Base-by-base conservation (phyloP, 2,329 filamentous ascomycete species). In the Gnomoniopsis smithogilvyi region DNA sequence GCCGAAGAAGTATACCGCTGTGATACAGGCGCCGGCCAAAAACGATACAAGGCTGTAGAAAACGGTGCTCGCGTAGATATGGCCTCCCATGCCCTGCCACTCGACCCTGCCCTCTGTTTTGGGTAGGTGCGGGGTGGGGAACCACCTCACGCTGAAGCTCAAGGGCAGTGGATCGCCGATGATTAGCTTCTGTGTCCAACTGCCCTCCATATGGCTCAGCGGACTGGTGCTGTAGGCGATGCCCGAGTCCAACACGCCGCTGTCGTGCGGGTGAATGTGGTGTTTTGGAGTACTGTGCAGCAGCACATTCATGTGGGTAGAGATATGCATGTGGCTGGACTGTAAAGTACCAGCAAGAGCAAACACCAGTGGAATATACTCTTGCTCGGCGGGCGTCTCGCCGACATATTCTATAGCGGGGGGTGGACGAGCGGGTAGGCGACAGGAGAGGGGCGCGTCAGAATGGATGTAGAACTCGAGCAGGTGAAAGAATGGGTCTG, bases 401-500 rank as follows among this genome's bases (percentile, higher is more conserved):
- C 81, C 82, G 8, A 85, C 72, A 36, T 80, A 74, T 68, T 84
- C 79, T 64, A 84, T 73, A 63, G 83, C 78, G 8, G 77, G 74
- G 14, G 81, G 71, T 0, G 94, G 94, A 8, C 89, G 87, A 0
- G 91, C 85, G 30, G 94, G 92, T 15, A 98, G 85, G 54, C 95
- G 93, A 75, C 95, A 99, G 56, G 92, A 87, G 52, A 98, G 81
- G 11, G 95, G 95, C 19, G 92, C 93, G 75, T 99, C 95, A 78
- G 90, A 92, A 81, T 98, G 95, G 73, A 98, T 88, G 81, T 98
- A 98, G 82, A 97, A 98, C 77, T 98, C 91, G 77, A 94, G 88
- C 54, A 94, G 83, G 75, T 95, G 91, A 80, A 92, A 95, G 80
- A 93, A 89, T 45, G 89, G 84, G 71, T 94, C 91, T 67, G 83